A percentile compares a stretch with the other conserved stretches of the same genome.
Evolutionary conservation across 2,329 filamentous ascomycete species (phyloP).

Genomic region (Claviceps purpurea): DNA sequence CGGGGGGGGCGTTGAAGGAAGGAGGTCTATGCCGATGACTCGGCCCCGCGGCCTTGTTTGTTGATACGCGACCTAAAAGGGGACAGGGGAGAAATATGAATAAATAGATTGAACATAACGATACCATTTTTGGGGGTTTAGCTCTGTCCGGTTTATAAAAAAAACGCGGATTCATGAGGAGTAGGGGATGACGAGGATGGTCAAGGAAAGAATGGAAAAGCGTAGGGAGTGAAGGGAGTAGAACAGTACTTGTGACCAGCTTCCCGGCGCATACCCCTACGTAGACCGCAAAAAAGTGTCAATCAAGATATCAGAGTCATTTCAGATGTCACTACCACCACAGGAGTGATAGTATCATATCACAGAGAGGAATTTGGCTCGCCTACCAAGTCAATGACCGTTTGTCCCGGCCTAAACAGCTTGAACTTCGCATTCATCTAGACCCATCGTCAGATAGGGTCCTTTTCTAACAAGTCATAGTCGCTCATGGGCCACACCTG

Average conservation of each 20-base stretch:
- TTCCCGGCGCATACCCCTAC: constrained; percentile 64
- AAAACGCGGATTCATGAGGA: background rate
- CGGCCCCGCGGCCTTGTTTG: constrained; percentile 63
- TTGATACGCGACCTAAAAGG: constrained; percentile 59
- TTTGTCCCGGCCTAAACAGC: constrained; percentile 68
- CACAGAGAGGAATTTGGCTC: background rate
- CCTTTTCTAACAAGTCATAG: too few species aligned
- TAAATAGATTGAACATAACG: background rate
- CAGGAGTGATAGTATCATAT: background rate
- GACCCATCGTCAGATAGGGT: background rate
- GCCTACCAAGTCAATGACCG: constrained; percentile 74
- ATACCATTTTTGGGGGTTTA: background rate
- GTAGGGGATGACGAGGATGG: background rate
- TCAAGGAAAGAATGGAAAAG: background rate
- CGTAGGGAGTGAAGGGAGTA: too few species aligned
- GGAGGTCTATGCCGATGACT: constrained; percentile 84
- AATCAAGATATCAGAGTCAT: too few species aligned
- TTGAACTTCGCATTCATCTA: constrained; percentile 73
- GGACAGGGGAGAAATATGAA: background rate
- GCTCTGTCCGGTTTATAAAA: background rate
- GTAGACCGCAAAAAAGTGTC: background rate
- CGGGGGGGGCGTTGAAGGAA: constrained; percentile 78
- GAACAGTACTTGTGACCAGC: constrained; percentile 50
- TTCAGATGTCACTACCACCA: too few species aligned
- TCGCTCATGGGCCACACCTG: constrained; percentile 40